Evolutionary conservation across 371 early-diverging fungal genomes (phyloP).

Genomic region (Blakeslea trispora): DNA sequence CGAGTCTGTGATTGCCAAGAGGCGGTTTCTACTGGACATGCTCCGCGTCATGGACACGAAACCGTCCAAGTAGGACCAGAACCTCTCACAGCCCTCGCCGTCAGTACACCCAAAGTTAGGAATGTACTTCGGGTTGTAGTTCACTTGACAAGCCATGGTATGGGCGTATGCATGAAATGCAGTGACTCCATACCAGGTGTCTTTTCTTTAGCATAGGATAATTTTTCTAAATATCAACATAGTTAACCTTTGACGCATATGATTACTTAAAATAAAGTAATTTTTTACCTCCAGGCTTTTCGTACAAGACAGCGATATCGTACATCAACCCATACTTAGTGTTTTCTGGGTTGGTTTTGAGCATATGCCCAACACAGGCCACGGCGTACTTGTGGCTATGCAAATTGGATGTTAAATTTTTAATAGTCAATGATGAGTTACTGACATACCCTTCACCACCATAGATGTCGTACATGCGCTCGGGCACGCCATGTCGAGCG

Average conservation of each 20-base stretch:
- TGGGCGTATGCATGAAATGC: constrained; percentile 17
- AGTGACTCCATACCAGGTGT: not conserved
- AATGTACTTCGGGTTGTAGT: constrained; percentile 10
- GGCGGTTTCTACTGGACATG: no score
- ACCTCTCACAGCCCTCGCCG: constrained; percentile 9
- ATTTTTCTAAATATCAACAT: no score
- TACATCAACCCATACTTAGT: no score
- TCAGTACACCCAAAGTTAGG: constrained; percentile 4
- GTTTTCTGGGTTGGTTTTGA: not conserved
- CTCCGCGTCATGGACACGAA: no score
- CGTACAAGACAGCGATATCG: no score
- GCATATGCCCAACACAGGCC: not conserved
- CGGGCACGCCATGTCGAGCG: constrained; percentile 11
- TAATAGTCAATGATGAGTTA: not conserved
- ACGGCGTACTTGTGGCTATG: not conserved
- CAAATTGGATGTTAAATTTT: not conserved
- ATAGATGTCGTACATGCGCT: constrained; percentile 1
- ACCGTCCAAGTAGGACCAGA: constrained; percentile 10
- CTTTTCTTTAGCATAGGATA: no score
- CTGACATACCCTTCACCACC: not conserved
- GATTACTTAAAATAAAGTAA: no score
- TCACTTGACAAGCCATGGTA: constrained; percentile 8
- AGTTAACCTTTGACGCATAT: no score
- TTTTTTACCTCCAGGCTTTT: no score
- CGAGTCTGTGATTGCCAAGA: no score